A percentile compares a stretch with the other conserved stretches of the same genome.
phyloP scores from a whole-genome alignment of 305 asterid species.

The Rubia balearica region DNA sequence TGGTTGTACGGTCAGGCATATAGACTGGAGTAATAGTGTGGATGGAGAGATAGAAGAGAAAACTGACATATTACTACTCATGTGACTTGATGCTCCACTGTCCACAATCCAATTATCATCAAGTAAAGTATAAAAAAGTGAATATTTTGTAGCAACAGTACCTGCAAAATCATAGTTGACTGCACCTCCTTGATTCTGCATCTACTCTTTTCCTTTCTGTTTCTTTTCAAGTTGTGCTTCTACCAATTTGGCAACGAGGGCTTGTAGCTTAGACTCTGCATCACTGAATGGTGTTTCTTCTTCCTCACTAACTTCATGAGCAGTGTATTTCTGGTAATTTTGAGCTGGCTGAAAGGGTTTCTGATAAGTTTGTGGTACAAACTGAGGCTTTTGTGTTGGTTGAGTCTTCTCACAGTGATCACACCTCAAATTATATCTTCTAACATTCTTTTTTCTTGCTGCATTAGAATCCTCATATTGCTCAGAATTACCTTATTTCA shows the following conservation, averaged over 20 bases:
- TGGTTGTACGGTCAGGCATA: neutral
- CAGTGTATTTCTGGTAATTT: neutral
- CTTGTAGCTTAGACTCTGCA: neutral
- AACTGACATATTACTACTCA: neutral
- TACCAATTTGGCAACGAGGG: neutral
- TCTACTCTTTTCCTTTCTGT: neutral
- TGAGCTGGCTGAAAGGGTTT: too few species aligned
- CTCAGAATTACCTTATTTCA: too few species aligned
- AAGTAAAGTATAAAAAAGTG: neutral
- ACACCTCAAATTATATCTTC: too few species aligned
- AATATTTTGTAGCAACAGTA: neutral
- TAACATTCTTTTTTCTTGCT: too few species aligned
- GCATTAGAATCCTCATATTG: too few species aligned
- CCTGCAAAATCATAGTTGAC: neutral
- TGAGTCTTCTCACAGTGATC: too few species aligned
- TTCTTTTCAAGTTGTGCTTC: neutral
- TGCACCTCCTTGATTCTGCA: neutral
- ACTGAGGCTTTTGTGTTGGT: too few species aligned
- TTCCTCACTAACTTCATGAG: neutral
- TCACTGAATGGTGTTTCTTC: neutral
- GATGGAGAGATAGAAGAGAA: neutral
- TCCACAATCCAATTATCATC: neutral
- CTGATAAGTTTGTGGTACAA: too few species aligned
- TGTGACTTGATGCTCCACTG: neutral
- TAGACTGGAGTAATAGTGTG: neutral